Percentiles rank a stretch among this genome's conserved stretches.
Conservation (phyloP, 139 green algal species). For the Coccomyxa sp. region DNA sequence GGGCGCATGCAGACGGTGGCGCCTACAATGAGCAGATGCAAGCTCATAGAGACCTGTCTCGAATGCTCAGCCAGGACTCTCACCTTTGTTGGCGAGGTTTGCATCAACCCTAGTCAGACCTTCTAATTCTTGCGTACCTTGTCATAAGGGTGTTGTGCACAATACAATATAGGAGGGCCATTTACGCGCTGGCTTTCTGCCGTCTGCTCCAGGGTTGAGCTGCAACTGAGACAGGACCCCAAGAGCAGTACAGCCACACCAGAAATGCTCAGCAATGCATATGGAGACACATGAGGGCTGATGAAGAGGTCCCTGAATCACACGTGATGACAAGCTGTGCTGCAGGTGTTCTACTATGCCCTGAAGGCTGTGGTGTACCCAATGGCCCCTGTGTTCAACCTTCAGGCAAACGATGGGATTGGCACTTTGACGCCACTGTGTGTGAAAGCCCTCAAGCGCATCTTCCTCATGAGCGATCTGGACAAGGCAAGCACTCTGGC, state of each 20-base stretch:
- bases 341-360: constrained; percentile 61
- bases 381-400: constrained; percentile 81
- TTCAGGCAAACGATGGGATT: constrained; percentile 7
- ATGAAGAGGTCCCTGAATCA: too few relatives aligned
- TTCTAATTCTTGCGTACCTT: too few relatives aligned
- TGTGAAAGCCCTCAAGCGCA: constrained; percentile 72
- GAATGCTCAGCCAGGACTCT: constrained; percentile 78
- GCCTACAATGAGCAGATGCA: constrained; percentile 56
- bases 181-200: too few relatives aligned
- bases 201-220: background rate
- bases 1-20: constrained; percentile 29
- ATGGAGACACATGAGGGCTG: too few relatives aligned
- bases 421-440: constrained; percentile 57
- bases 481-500: constrained; percentile 51
- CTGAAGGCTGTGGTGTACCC: constrained; percentile 87
- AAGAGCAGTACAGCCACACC: too few relatives aligned
- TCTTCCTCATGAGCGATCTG: constrained; percentile 82
- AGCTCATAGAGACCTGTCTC: constrained; percentile 82
- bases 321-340: too few relatives aligned
- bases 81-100: constrained; percentile 54
- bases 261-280: too few relatives aligned
- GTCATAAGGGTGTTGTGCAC: too few relatives aligned
- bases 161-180: too few relatives aligned
- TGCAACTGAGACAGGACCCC: too few relatives aligned
- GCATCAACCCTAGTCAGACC: background rate